Evolutionary conservation across 2,329 filamentous ascomycete species (phyloP).

Genomic region (Pseudogymnoascus sp.): DNA sequence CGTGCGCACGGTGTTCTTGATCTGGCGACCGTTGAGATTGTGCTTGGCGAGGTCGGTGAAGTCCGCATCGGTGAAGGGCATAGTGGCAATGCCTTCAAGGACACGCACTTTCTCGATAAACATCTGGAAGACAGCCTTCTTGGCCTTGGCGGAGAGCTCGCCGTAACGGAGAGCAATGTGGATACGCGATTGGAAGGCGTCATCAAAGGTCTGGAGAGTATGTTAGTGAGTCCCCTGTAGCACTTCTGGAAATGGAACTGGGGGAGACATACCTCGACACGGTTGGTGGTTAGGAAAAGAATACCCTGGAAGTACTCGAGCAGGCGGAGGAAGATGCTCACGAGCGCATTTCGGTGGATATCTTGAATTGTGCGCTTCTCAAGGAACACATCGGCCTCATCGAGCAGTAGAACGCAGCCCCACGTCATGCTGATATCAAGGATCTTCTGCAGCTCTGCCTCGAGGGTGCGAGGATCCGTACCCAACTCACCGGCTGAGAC

Average conservation of each 20-base stretch:
- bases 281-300: constrained; percentile 81
- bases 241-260: background rate
- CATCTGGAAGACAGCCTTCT: constrained; percentile 73
- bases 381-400: constrained; percentile 79
- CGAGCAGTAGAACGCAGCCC: constrained; percentile 77
- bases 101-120: constrained; percentile 68
- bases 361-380: constrained; percentile 78
- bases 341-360: constrained; percentile 75
- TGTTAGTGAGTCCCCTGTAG: background rate
- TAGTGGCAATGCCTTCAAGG: constrained; percentile 53
- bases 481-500: constrained; percentile 76
- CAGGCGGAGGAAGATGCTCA: constrained; percentile 78
- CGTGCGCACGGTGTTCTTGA: constrained; percentile 81
- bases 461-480: constrained; percentile 65
- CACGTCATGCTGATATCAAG: constrained; percentile 79
- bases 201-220: constrained; percentile 62
- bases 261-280: constrained; percentile 51
- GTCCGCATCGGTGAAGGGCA: constrained; percentile 59
- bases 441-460: constrained; percentile 72
- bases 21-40: constrained; percentile 65
- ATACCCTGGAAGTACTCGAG: constrained; percentile 92
- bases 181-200: constrained; percentile 82
- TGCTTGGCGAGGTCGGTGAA: constrained; percentile 58
- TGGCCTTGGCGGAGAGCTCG: constrained; percentile 62
- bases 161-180: constrained; percentile 80